Evolutionary conservation across 495 filamentous ascomycete genomes (phyloP), one percentile per base, ranked within the genome.

Genomic region (Xylaria curta): DNA sequence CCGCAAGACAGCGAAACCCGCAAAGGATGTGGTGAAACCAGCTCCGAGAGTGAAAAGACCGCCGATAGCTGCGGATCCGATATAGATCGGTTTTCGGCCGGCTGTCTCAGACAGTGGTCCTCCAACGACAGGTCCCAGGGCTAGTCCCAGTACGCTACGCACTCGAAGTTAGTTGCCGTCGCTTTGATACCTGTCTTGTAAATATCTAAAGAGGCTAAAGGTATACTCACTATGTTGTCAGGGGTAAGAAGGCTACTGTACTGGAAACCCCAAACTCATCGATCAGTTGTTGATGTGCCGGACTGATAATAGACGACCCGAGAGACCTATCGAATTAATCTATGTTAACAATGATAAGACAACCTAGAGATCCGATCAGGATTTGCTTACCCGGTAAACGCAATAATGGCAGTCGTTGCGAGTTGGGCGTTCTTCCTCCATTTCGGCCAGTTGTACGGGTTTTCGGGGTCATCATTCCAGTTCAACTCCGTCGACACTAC

Each of bases 31-130:
- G 1, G 88, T 85, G 26, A 90, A 81, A 0, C 86, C 89, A 12
- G 87, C 84, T 19, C 91, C 92, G 13, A 92, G 71, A 0, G 86
- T 87, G 79, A 93, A 93, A 7, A 92, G 76, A n/a, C 85, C 85
- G 53, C 82, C 87, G 0, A 90, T 26, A 0, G 87, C 87, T 0
- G 83, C 74, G 2, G 85, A 79, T 4, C 78, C 38, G 15, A 89
- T 49, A 72, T 87, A 91, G 33, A 91, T 84, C 12, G 82, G 78
- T 64, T 84, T 82, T 10, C 89, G 83, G 65, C 88, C 83, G 76
- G 76, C 72, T 0, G 86, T 88, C 73, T 91, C 89, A 13, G 87
- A 89, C 9, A 91, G 76, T 6, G 89, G 89, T 0, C 87, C 89
- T 9, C 83, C 86, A 21, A 91, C 72, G 24, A 91, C 79, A 19